Evolutionary conservation across 2,329 filamentous ascomycete genomes (phyloP).

Genomic region (Epichloe sibirici): DNA sequence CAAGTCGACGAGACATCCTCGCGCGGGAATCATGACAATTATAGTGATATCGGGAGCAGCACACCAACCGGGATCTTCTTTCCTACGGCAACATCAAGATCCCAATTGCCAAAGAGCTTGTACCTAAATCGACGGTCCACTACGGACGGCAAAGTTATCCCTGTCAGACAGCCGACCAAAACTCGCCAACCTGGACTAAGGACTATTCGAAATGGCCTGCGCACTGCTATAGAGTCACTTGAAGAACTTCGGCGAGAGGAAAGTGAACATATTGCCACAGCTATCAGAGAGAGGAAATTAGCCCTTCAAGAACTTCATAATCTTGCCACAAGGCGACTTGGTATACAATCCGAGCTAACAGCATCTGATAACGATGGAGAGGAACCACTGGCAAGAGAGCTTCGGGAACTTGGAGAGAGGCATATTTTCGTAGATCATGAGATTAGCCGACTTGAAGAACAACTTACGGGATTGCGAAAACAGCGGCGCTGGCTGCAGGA

Average conservation of each 20-base stretch:
- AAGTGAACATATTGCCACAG: conserved; percentile 43
- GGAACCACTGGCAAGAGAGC: conserved; percentile 46
- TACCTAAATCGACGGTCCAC: conserved; percentile 27
- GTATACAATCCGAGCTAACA: conserved; percentile 39
- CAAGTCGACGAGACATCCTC: conserved; percentile 10
- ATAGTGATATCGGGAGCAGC: conserved; percentile 29
- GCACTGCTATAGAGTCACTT: conserved; percentile 50
- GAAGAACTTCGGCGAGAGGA: conserved; percentile 57
- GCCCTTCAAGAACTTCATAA: conserved; percentile 46
- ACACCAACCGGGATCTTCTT: conserved; percentile 29
- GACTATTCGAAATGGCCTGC: conserved; percentile 52
- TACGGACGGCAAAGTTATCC: conserved; percentile 39
- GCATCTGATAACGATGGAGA: conserved; percentile 42
- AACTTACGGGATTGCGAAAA: conserved; percentile 47
- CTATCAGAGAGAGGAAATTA: conserved; percentile 42
- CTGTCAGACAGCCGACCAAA: conserved; percentile 43
- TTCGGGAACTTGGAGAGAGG: conserved; percentile 46
- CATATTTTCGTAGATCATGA: conserved; percentile 42
- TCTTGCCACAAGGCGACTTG: conserved; percentile 36
- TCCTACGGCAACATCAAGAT: conserved; percentile 26
- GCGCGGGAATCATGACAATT: conserved; percentile 15
- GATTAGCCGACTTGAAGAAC: conserved; percentile 53
- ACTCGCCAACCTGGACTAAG: conserved; percentile 42
- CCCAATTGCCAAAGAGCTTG: conserved; percentile 29
- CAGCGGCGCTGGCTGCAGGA: conserved; percentile 46